phyloP scores from a whole-genome alignment of 805 yeast species.

The Yarrowia osloensis region DNA sequence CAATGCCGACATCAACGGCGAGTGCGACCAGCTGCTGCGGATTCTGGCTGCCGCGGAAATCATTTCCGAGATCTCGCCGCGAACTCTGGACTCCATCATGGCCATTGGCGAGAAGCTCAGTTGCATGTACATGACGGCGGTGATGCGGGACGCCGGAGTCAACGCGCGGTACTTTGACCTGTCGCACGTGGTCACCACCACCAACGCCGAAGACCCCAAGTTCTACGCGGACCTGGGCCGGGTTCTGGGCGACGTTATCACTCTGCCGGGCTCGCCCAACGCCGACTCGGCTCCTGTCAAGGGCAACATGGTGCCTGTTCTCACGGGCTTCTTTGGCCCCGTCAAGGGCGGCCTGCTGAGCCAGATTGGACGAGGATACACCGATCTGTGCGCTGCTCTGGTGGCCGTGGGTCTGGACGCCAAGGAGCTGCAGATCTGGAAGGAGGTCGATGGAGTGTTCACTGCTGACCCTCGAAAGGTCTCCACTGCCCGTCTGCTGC shows the following conservation, averaged over 20 bases:
- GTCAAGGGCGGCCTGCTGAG: slow-evolving; percentile 94
- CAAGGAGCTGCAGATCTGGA: slow-evolving; percentile 96
- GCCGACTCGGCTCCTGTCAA: neutral
- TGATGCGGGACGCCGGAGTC: slow-evolving; percentile 80
- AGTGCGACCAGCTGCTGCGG: slow-evolving; percentile 67
- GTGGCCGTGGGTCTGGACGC: slow-evolving; percentile 91
- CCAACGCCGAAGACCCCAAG: slow-evolving; percentile 53
- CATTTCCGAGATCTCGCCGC: slow-evolving; percentile 85
- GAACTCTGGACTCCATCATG: slow-evolving; percentile 88
- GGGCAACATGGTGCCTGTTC: slow-evolving; percentile 68
- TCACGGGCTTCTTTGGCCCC: slow-evolving; percentile 93
- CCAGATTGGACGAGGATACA: slow-evolving; percentile 96
- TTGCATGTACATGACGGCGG: slow-evolving; percentile 83
- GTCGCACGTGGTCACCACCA: slow-evolving; percentile 64
- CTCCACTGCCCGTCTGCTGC: slow-evolving; percentile 78
- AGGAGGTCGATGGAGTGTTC: slow-evolving; percentile 98
- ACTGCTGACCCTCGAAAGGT: slow-evolving; percentile 98
- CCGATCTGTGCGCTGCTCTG: slow-evolving; percentile 96
- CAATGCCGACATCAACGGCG: slow-evolving; percentile 59
- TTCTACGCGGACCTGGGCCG: slow-evolving; percentile 58
- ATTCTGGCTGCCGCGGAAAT: slow-evolving; percentile 84
- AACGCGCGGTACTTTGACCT: slow-evolving; percentile 78
- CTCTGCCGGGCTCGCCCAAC: slow-evolving; percentile 38
- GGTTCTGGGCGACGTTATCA: slow-evolving; percentile 52
- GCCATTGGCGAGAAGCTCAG: slow-evolving; percentile 92